These are phyloP conservation scores for Ambrosiella cleistominuta DNA, from an alignment of 2,329 filamentous ascomycete genomes.

Conservation along the genomic window DNA sequence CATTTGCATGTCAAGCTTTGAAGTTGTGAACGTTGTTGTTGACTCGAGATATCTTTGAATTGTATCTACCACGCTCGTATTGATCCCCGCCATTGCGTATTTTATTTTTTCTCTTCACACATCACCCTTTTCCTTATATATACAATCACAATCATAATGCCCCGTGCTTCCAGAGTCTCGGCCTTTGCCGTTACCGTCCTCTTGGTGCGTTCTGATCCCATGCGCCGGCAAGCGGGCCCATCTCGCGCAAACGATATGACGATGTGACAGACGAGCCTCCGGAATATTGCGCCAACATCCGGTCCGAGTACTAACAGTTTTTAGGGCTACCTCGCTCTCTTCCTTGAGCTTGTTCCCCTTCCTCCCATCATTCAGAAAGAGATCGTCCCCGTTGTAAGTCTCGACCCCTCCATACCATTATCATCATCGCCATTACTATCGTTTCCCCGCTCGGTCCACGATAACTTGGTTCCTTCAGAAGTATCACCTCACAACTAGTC, in stretches of 20 bases:
- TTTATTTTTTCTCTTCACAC: background rate
- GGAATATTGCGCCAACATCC: conserved; percentile 5
- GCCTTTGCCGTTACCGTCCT: conserved; percentile 67
- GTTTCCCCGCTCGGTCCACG: background rate
- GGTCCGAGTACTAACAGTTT: background rate
- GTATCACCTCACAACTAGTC: no score
- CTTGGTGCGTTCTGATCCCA: conserved; percentile 43
- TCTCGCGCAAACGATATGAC: no score
- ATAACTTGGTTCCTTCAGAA: background rate
- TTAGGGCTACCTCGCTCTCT: conserved; percentile 83
- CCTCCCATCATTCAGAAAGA: conserved; percentile 63
- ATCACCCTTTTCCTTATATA: background rate
- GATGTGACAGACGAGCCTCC: background rate
- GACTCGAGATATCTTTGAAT: background rate
- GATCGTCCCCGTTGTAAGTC: conserved; percentile 70
- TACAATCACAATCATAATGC: conserved; percentile 45
- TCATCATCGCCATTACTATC: background rate
- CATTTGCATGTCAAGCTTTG: background rate
- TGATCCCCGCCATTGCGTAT: background rate
- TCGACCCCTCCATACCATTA: background rate
- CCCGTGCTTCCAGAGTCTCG: conserved; percentile 81
- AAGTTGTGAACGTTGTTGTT: background rate
- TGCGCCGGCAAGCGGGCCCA: background rate
- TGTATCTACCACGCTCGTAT: background rate
- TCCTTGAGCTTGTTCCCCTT: conserved; percentile 66